phyloP scores from a whole-genome alignment of 2,329 filamentous ascomycete species.

The Microdochium trichocladiopsis region DNA sequence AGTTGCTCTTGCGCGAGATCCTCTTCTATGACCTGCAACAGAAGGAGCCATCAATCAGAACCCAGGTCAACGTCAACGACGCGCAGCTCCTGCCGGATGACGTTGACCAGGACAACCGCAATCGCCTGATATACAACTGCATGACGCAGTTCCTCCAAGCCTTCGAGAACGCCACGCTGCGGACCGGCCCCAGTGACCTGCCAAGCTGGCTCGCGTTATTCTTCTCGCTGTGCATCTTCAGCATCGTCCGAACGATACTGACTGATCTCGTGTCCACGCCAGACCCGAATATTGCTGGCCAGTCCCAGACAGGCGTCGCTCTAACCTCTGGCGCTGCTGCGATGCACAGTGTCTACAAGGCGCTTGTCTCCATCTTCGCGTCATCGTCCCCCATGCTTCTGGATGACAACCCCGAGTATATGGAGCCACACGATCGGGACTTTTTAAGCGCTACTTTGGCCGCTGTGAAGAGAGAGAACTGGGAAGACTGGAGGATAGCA shows the following conservation, averaged over 20 bases:
- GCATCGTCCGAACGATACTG: constrained; percentile 44
- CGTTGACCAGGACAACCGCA: constrained; percentile 38
- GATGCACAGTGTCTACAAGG: constrained; percentile 44
- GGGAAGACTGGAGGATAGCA: constrained; percentile 35
- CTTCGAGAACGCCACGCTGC: constrained; percentile 38
- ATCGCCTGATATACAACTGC: constrained; percentile 40
- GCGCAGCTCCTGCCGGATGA: constrained; percentile 29
- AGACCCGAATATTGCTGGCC: constrained; percentile 14
- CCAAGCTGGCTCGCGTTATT: constrained; percentile 45
- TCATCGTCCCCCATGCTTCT: constrained; percentile 34
- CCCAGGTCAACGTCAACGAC: constrained; percentile 24
- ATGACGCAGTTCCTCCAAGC: constrained; percentile 44
- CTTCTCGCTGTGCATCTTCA: constrained; percentile 52
- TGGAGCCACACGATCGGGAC: constrained; percentile 37
- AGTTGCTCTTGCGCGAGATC: constrained; percentile 47
- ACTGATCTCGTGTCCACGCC: constrained; percentile 33
- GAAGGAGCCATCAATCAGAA: constrained; percentile 34
- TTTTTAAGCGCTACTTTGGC: constrained; percentile 34
- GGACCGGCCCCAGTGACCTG: constrained; percentile 27
- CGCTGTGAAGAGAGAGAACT: constrained; percentile 38
- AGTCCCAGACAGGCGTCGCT: constrained; percentile 14
- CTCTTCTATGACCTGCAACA: constrained; percentile 47
- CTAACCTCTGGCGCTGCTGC: constrained; percentile 17
- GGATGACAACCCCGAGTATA: constrained; percentile 31
- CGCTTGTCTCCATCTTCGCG: constrained; percentile 40